Base-by-base conservation (phyloP, 257 asterid genomes). In the Rhazya stricta region DNA sequence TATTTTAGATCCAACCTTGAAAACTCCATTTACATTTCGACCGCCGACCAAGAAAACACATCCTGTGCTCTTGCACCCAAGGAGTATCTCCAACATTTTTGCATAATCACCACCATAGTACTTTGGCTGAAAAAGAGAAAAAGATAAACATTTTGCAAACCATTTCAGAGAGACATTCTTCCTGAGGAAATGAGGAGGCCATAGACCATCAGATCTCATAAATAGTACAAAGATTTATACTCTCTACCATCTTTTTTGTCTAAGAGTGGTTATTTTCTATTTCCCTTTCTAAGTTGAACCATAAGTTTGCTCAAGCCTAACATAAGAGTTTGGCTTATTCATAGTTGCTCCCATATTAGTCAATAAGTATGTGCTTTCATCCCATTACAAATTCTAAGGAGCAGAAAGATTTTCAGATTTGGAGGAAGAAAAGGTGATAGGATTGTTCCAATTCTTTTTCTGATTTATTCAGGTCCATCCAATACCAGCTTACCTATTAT, bases 11-110 rank as follows among this genome's bases (percentile, higher is more conserved):
- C 60, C 81, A 13, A 94, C 97, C 97, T 89, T 88, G 80, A 92
- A 94, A 62, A 84, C 86, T 42, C 96, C 97, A 70, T 88, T 81
- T 16, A 92, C 72, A 57, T 83, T 85, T 76, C 99, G 87, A 74
- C 96, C 97, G 36, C 84, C 97, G 29, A 94, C 99, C 7, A 94
- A 86, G 84, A 94, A 94, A 74, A 86, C 74, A 78, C 97, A 90
- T n/a, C 97, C 99, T 8, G 90, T 90, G 84, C 79, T 92, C 84
- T 91, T 92, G 85, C 99, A 90, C 50, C 77, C 90, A 65, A 82
- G 84, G 56, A 94, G 92, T 75, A 78, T 83, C 82, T 89, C 95
- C 83, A 92, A 61, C 99, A 94, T 94, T 74, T 85, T 88, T 36
- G 72, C 85, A 68, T 87, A 67, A 80, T 88, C 97, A 50, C 86